A percentile compares a stretch with the other conserved stretches of the same genome.
These are phyloP conservation scores for Penicillium sp. DNA, from an alignment of 2,329 filamentous ascomycete species.

Conservation along the genomic window DNA sequence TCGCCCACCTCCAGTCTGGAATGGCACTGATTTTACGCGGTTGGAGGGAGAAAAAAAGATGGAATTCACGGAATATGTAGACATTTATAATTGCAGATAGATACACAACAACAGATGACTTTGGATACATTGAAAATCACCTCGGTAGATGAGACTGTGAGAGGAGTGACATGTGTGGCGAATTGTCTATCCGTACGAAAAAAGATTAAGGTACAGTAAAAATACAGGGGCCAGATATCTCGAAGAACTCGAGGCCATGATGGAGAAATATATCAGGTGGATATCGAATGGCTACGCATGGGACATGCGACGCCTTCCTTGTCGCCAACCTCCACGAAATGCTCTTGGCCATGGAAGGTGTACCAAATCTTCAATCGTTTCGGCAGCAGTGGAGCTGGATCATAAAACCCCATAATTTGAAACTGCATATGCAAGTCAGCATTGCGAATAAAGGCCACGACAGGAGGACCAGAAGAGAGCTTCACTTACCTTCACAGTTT, in stretches of 20 bases:
- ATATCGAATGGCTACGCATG: slow-evolving; percentile 38
- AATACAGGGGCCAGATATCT: slow-evolving; percentile 12
- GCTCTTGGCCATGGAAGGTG: slow-evolving; percentile 38
- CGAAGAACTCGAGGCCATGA: not conserved
- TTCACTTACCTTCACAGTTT: slow-evolving; percentile 35
- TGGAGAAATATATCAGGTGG: slow-evolving; percentile 1
- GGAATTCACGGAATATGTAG: too few relatives aligned
- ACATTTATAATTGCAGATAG: too few relatives aligned
- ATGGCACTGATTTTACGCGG: too few relatives aligned
- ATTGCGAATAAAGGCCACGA: not conserved
- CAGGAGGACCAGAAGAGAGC: not conserved
- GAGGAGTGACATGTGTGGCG: not conserved
- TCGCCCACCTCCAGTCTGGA: not conserved
- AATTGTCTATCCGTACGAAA: not conserved
- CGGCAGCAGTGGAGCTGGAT: slow-evolving; percentile 42
- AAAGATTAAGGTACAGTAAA: slow-evolving; percentile 19
- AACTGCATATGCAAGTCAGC: slow-evolving; percentile 32
- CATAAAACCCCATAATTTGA: slow-evolving; percentile 45
- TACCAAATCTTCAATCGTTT: slow-evolving; percentile 45
- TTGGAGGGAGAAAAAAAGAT: not conserved
- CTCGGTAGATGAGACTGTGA: not conserved
- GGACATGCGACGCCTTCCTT: slow-evolving; percentile 40
- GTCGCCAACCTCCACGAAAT: slow-evolving; percentile 40
- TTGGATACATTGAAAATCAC: not conserved
- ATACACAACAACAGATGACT: not conserved